These are phyloP conservation scores for Scheffersomyces lignicola DNA, from an alignment of 1,139 yeast species.

Conservation along the genomic window DNA sequence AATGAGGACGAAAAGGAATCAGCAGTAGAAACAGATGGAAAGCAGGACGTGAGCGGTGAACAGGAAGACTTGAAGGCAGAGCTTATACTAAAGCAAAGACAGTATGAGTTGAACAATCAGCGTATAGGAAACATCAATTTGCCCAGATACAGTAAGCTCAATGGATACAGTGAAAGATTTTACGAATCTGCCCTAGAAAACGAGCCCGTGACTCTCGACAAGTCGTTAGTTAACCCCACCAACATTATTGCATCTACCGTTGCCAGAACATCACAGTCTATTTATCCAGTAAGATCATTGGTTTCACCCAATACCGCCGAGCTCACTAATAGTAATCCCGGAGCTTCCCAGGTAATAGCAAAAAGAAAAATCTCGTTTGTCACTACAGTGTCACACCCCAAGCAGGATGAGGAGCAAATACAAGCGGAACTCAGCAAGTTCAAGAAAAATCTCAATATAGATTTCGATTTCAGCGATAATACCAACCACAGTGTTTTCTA, in stretches of 20 bases:
- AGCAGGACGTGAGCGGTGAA: slow-evolving; percentile 1
- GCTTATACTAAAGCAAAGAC: slow-evolving; percentile 9
- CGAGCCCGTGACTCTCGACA: slow-evolving; percentile 1
- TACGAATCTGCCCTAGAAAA: not conserved
- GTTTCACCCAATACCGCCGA: not conserved
- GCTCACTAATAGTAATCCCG: not conserved
- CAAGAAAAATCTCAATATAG: slow-evolving; percentile 13
- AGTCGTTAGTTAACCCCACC: not conserved
- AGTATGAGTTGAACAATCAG: slow-evolving; percentile 11
- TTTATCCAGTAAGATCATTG: slow-evolving; percentile 6
- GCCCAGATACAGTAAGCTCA: slow-evolving; percentile 12
- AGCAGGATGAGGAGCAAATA: slow-evolving; percentile 8
- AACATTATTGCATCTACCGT: not conserved
- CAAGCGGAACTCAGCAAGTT: slow-evolving; percentile 11
- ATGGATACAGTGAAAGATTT: slow-evolving; percentile 7
- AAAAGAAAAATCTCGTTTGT: slow-evolving; percentile 3
- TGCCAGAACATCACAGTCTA: slow-evolving; percentile 1
- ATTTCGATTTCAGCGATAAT: no score
- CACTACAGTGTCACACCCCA: not conserved
- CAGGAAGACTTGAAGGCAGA: slow-evolving; percentile 1
- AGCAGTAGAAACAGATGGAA: not conserved
- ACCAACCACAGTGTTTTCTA: no score
- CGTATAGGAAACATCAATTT: slow-evolving; percentile 5
- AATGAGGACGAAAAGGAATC: slow-evolving; percentile 1
- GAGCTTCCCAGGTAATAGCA: slow-evolving; percentile 1